Base-by-base conservation (phyloP, 2,329 filamentous ascomycete genomes). In the Diplodia corticola region DNA sequence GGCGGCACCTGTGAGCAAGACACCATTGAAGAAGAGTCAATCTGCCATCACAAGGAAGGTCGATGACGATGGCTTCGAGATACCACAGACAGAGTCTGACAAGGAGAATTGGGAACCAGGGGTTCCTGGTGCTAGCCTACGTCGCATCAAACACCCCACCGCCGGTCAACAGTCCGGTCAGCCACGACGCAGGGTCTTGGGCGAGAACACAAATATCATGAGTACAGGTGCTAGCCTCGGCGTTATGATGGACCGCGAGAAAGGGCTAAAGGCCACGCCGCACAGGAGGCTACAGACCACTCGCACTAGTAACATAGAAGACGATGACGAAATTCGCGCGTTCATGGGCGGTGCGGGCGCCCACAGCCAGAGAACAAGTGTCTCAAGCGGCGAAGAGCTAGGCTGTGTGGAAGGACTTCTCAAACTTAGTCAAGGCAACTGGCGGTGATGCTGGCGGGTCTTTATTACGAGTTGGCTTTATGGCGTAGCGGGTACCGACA, bases 401-500 rank as follows among this genome's bases (percentile, higher is more conserved):
- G 92, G 96, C 75, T 96, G 92, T 74, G 89, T 97, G 54, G 92
- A 94, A 64, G 92, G 92, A n/a, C 79, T 98, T 69, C 78, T 97
- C 69, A 94, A 91, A 60, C 83, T 98, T 53, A 96, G 92, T 73
- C 91, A 96, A 79, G 94, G 93, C n/a, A 92, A 92, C 74, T 97
- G 93, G 93, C 61, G 64, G 35, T 66, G 64, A 66, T 37, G 35
- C 59, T 20, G 26, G 33, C 22, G 24, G 22, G 55, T 30, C 37
- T 48, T 46, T 7, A 30, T 60, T 60, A 40, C 24, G n/a, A 26
- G n/a, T 44, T 13, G 24, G 17, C 22, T 57, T 30, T 12, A n/a
- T 30, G 55, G 55, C 55, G 55, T n/a, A 48, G 55, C 28, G 55
- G 37, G 46, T 50, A 50, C 28, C 28, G 46, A 63, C 20, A 22